phyloP scores from a whole-genome alignment of 2,329 filamentous ascomycete genomes.

The Pseudodiploospora longispora region DNA sequence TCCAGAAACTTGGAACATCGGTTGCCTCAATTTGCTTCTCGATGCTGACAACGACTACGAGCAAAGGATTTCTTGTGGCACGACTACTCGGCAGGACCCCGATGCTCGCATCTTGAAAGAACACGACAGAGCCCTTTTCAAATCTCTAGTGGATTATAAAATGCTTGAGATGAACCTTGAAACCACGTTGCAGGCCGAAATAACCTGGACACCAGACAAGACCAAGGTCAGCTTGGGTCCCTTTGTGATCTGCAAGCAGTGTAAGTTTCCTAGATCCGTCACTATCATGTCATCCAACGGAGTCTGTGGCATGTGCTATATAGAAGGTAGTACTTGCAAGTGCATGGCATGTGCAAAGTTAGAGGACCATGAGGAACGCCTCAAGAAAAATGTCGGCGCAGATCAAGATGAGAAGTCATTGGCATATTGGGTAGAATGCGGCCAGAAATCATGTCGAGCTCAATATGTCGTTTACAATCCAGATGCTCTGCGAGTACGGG shows the following conservation, averaged over 20 bases:
- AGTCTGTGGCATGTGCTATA: conserved; percentile 34
- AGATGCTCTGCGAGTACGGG: conserved; percentile 29
- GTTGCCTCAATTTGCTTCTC: conserved; percentile 36
- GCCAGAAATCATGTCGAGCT: conserved; percentile 31
- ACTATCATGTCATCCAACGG: conserved; percentile 35
- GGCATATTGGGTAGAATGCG: conserved; percentile 41
- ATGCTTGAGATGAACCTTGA: conserved; percentile 37
- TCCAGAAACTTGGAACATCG: conserved; percentile 42
- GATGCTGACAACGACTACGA: conserved; percentile 34
- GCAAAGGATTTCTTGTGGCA: conserved; percentile 17
- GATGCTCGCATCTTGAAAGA: conserved; percentile 22
- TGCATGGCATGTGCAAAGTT: conserved; percentile 13
- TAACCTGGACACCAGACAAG: conserved; percentile 40
- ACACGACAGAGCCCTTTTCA: conserved; percentile 33
- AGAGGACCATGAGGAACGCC: conserved; percentile 15
- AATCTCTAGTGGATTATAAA: conserved; percentile 37
- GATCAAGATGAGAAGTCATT: conserved; percentile 22
- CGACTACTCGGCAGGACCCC: conserved; percentile 8
- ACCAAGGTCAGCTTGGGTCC: conserved; percentile 34
- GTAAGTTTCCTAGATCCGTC: conserved; percentile 39
- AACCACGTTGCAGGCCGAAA: conserved; percentile 32
- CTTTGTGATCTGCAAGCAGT: conserved; percentile 30
- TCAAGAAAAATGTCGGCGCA: conserved; percentile 21
- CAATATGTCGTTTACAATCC: conserved; percentile 43
- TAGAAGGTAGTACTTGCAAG: conserved; percentile 9